Conservation (phyloP, 2,329 filamentous ascomycete genomes). For the Colletotrichum lini region DNA sequence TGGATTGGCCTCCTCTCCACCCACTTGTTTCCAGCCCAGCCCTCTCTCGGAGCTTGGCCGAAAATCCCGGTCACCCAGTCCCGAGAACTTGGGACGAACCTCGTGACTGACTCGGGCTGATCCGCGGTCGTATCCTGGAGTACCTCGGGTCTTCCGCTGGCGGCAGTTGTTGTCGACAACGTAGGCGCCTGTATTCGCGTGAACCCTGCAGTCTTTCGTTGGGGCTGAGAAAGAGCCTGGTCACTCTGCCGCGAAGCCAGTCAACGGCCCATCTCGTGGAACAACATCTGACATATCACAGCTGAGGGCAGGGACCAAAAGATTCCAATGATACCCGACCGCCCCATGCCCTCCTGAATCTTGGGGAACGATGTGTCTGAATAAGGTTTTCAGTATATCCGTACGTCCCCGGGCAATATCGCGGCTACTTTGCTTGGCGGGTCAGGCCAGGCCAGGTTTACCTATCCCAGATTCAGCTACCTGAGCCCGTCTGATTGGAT, state of each 20-base stretch:
- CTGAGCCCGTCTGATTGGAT: conserved; percentile 4
- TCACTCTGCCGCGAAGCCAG: not conserved
- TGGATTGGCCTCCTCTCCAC: not conserved
- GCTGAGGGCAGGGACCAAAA: not conserved
- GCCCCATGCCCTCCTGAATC: no score
- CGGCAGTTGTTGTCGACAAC: not conserved
- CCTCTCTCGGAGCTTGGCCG: not conserved
- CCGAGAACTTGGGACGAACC: not conserved
- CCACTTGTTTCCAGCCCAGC: not conserved
- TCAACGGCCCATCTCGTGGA: not conserved
- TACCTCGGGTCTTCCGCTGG: not conserved
- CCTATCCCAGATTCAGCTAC: conserved; percentile 7
- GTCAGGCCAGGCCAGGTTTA: not conserved
- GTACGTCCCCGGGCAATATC: not conserved
- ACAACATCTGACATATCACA: not conserved
- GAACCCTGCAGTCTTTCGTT: no score
- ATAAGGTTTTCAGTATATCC: not conserved
- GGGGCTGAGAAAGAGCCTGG: no score
- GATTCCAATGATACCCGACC: not conserved
- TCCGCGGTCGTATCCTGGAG: not conserved
- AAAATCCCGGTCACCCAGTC: not conserved
- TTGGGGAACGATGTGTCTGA: not conserved
- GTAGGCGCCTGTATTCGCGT: no score
- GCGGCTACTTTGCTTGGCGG: not conserved
- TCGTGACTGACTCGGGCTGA: not conserved